A percentile compares a stretch with the other conserved stretches of the same genome.
phyloP scores from a whole-genome alignment of 2,329 filamentous ascomycete species.

The Pseudogymnoascus sp. region DNA sequence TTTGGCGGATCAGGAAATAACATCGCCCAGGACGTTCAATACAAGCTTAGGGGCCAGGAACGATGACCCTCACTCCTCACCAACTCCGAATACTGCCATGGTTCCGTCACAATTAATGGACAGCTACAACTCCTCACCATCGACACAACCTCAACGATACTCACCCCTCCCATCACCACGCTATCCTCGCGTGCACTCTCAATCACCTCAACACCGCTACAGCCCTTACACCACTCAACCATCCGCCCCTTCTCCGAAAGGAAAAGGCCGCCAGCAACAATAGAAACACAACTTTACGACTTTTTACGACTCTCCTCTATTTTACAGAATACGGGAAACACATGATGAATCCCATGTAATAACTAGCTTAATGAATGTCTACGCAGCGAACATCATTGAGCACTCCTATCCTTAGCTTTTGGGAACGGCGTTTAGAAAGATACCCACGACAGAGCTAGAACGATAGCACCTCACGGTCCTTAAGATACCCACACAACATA shows the following conservation, averaged over 20 bases:
- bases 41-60: neutral
- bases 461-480: slow-evolving; percentile 11
- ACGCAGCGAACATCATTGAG: slow-evolving; percentile 12
- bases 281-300: slow-evolving; percentile 11
- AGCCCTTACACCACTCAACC: slow-evolving; percentile 4
- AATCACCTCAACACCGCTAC: neutral
- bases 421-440: slow-evolving; percentile 1
- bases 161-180: slow-evolving; percentile 15
- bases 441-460: slow-evolving; percentile 11
- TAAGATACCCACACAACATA: slow-evolving; percentile 11
- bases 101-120: neutral
- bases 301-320: slow-evolving; percentile 8
- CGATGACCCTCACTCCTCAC: neutral
- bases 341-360: slow-evolving; percentile 2
- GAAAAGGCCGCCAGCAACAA: slow-evolving; percentile 26
- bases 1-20: slow-evolving; percentile 21
- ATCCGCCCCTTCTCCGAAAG: slow-evolving; percentile 19
- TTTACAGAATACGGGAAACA: neutral
- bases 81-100: neutral
- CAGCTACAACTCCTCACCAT: slow-evolving; percentile 11
- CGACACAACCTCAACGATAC: slow-evolving; percentile 16
- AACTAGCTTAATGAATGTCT: slow-evolving; percentile 10
- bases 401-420: slow-evolving; percentile 7
- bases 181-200: neutral
- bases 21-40: neutral